Evolutionary conservation across 176 grass and related monocot species (phyloP).

Genomic region (Oryza brachyantha): DNA sequence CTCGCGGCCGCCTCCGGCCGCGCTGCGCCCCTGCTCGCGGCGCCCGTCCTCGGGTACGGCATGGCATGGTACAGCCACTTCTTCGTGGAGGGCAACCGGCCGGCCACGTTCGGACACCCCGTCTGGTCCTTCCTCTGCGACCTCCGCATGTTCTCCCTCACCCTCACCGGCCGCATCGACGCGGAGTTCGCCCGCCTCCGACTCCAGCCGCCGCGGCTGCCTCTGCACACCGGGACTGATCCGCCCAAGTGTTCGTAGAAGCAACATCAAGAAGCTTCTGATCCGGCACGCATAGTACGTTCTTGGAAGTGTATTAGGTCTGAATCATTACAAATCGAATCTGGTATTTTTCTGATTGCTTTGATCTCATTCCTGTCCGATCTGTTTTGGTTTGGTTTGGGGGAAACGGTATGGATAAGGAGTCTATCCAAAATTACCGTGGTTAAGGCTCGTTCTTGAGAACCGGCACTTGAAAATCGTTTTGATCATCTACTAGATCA

Average conservation of each 20-base stretch:
- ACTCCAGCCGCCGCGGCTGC: slow-evolving; percentile 11
- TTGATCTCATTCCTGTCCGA: not conserved
- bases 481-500: not conserved
- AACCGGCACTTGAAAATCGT: not conserved
- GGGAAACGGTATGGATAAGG: not conserved
- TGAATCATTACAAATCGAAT: not conserved
- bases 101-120: slow-evolving; percentile 70
- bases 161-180: slow-evolving; percentile 68
- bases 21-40: slow-evolving; percentile 37
- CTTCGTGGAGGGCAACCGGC: slow-evolving; percentile 75
- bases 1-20: slow-evolving; percentile 48
- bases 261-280: not conserved
- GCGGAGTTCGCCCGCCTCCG: slow-evolving; percentile 61
- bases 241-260: not conserved
- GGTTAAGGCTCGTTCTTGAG: not conserved
- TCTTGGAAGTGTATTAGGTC: too few species aligned
- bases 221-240: slow-evolving; percentile 24
- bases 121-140: slow-evolving; percentile 82
- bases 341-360: not conserved
- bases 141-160: slow-evolving; percentile 65
- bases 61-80: slow-evolving; percentile 94
- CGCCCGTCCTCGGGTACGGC: slow-evolving; percentile 55
- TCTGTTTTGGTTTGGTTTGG: not conserved
- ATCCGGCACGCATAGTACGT: not conserved
- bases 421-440: not conserved